Conservation (phyloP, 192 early-diverging fungal species). For the Coemansia interrupta region DNA sequence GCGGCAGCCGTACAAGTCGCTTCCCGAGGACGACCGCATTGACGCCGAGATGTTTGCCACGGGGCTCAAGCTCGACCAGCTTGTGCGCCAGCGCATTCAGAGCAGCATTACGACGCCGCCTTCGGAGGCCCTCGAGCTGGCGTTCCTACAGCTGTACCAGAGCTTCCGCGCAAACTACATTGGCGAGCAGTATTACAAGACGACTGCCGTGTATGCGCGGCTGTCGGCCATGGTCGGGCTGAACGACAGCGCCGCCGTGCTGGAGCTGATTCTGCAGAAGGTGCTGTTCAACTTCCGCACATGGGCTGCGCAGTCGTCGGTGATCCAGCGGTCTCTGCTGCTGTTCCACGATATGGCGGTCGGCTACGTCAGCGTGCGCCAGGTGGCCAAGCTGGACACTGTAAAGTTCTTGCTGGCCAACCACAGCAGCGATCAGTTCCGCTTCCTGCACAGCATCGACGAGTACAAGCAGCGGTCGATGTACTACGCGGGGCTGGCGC, state of each 20-base stretch:
- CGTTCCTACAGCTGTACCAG: constrained; percentile 76
- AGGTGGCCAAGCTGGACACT: constrained; percentile 73
- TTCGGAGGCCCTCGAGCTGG: constrained; percentile 68
- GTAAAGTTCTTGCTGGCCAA: constrained; percentile 64
- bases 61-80: constrained; percentile 66
- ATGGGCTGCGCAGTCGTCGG: constrained; percentile 55
- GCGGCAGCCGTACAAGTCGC: constrained; percentile 69
- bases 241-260: constrained; percentile 53
- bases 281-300: constrained; percentile 63
- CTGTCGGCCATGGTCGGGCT: constrained; percentile 67
- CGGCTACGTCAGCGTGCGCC: constrained; percentile 73
- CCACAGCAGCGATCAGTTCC: constrained; percentile 69
- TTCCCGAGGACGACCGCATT: constrained; percentile 73
- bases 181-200: constrained; percentile 62
- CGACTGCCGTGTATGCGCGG: constrained; percentile 62
- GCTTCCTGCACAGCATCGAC: constrained; percentile 61
- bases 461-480: constrained; percentile 62
- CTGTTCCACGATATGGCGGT: constrained; percentile 75
- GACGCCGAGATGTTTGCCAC: constrained; percentile 74
- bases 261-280: constrained; percentile 36
- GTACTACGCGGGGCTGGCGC: constrained; percentile 78
- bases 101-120: constrained; percentile 50
- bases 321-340: constrained; percentile 64
- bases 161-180: constrained; percentile 79
- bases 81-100: constrained; percentile 60